phyloP scores from a whole-genome alignment of 2,329 filamentous ascomycete genomes.

The Ophioceras dolichostomum region DNA sequence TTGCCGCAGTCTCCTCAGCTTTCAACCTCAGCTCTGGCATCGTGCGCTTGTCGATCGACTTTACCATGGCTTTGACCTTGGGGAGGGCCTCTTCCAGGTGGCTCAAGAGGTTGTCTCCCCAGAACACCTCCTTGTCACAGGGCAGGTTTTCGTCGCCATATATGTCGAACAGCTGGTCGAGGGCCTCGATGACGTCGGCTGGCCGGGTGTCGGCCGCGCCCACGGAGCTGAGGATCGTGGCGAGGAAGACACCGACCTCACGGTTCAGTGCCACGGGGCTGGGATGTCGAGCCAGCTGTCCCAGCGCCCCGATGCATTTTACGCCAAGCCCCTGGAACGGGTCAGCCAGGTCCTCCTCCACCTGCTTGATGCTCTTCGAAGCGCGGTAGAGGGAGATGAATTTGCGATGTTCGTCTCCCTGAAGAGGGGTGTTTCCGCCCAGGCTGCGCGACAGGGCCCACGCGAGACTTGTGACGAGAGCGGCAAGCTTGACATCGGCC shows the following conservation, averaged over 20 bases:
- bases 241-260: slow-evolving; percentile 50
- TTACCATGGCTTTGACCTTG: slow-evolving; percentile 42
- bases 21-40: slow-evolving; percentile 42
- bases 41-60: slow-evolving; percentile 48
- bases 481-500: slow-evolving; percentile 48
- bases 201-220: slow-evolving; percentile 25
- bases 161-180: slow-evolving; percentile 56
- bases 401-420: slow-evolving; percentile 42
- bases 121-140: slow-evolving; percentile 52
- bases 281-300: slow-evolving; percentile 46
- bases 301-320: slow-evolving; percentile 55
- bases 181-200: slow-evolving; percentile 48
- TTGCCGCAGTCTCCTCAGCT: slow-evolving; percentile 48
- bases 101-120: slow-evolving; percentile 45
- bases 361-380: slow-evolving; percentile 26
- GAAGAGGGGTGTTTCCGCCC: slow-evolving; percentile 32
- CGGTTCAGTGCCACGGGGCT: slow-evolving; percentile 42
- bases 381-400: slow-evolving; percentile 56
- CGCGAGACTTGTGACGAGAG: slow-evolving; percentile 49
- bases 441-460: slow-evolving; percentile 52
- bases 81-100: slow-evolving; percentile 43
- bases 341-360: slow-evolving; percentile 25
- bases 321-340: slow-evolving; percentile 51
- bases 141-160: slow-evolving; percentile 48
- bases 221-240: slow-evolving; percentile 35